Base-by-base conservation (phyloP, 192 early-diverging fungal genomes). In the Coemansia sp. region DNA sequence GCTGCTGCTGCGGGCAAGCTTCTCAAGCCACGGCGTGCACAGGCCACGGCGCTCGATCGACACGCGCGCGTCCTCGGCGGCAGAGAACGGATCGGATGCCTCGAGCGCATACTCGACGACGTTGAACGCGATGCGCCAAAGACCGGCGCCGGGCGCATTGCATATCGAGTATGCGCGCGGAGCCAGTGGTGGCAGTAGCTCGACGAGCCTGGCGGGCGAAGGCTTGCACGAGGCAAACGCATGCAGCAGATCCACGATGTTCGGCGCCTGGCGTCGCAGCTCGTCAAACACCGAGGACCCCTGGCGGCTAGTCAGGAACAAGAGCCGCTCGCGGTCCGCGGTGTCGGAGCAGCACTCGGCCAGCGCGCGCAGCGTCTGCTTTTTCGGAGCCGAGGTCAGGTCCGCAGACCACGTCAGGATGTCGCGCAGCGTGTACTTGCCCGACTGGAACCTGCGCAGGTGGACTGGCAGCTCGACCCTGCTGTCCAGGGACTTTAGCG, bases 101-200 rank as follows among this genome's bases (percentile, higher is more conserved):
- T 71, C 60, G 25, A 75, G 78, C 45, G 71, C 72, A 54, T 88
- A 93, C 47, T 90, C 82, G 2, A 93, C 86, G 25, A 95, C 85
- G 68, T 97, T 95, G 72, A 98, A 98, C 3, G 90, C 94, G 72
- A 95, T 86, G 16, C 83, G 79, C 55, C 90, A 74, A 16, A 46
- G 22, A 1, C 63, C 74, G 1, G 67, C 58, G 30, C 83, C 76
- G 36, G 88, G 89, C 0, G 94, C 90, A 58, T 80, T 85, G 56
- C 88, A 84, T 8, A 95, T 85, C 0, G 94, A 95, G 78, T 97
- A 98, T 50, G 89, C 91, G 30, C 96, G 89, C 19, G 96, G 93
- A 61, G 83, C 82, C 54, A 93, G 82, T 6, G 89, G 84, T 45
- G 91, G 87, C 18, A 95, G 66, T 28, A 85, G 73, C 60, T 95